Percentiles rank a stretch among this genome's conserved stretches.
These are phyloP conservation scores for Monosporascus ibericus DNA, from an alignment of 2,329 filamentous ascomycete species.

Conservation along the genomic window DNA sequence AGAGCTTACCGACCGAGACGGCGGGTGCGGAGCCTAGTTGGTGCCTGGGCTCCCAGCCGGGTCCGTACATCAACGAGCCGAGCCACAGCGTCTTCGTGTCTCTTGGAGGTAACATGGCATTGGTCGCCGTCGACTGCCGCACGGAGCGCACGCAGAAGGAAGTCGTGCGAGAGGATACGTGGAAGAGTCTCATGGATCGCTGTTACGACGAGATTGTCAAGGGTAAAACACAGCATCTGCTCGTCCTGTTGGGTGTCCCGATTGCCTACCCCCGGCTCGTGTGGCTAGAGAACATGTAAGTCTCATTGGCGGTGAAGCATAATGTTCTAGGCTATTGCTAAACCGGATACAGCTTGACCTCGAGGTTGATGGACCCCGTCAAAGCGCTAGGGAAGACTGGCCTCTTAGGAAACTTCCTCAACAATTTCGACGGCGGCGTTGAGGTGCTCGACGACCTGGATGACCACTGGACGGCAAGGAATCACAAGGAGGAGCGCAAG, in stretches of 20 bases:
- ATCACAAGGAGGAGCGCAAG: constrained; percentile 85
- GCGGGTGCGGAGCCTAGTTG: constrained; percentile 84
- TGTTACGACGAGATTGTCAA: constrained; percentile 76
- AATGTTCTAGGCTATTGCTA: constrained; percentile 15
- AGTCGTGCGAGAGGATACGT: constrained; percentile 73
- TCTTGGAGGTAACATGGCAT: constrained; percentile 70
- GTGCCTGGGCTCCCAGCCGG: constrained; percentile 72
- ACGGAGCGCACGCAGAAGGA: constrained; percentile 84
- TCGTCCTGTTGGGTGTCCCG: constrained; percentile 80
- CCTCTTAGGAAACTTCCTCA: constrained; percentile 71
- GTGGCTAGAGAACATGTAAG: constrained; percentile 65
- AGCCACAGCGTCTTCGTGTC: constrained; percentile 84
- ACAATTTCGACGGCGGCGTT: constrained; percentile 85
- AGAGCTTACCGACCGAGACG: constrained; percentile 76
- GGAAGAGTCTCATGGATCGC: constrained; percentile 80
- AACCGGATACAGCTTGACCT: constrained; percentile 61
- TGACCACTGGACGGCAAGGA: constrained; percentile 95
- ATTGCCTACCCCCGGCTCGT: constrained; percentile 75
- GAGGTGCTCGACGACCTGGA: constrained; percentile 90
- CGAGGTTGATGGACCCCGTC: constrained; percentile 76
- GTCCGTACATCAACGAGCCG: constrained; percentile 83
- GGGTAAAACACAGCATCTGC: constrained; percentile 81
- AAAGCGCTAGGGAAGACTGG: constrained; percentile 83
- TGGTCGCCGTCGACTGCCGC: constrained; percentile 84
- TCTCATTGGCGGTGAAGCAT: constrained; percentile 7